Evolutionary conservation across 768 basidiomycete genomes (phyloP).

Genomic region (Daedaleopsis sinensis): DNA sequence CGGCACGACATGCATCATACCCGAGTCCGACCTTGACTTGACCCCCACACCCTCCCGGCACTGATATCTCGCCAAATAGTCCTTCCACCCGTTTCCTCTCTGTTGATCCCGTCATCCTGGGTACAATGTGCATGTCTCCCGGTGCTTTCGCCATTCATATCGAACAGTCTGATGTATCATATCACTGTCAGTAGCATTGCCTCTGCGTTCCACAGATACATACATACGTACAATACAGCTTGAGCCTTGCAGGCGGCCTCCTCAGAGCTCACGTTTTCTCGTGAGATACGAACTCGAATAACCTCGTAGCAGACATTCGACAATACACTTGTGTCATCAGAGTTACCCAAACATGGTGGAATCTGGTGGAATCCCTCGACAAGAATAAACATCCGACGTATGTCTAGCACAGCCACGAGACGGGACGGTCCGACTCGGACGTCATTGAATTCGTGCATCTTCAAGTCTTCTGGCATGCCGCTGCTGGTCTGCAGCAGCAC

Average conservation of each 20-base stretch:
- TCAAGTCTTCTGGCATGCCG: no score
- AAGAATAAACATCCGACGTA: no score
- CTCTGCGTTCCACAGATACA: slow-evolving; percentile 2
- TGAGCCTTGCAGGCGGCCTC: slow-evolving; percentile 2
- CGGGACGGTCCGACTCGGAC: no score
- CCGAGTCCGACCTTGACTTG: not conserved
- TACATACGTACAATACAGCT: not conserved
- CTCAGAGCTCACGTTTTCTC: not conserved
- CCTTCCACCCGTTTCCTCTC: not conserved
- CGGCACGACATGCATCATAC: slow-evolving; percentile 6
- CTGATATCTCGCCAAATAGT: not conserved
- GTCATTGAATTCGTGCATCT: no score
- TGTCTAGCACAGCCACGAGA: no score
- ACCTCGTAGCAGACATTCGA: no score
- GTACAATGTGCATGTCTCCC: slow-evolving; percentile 1
- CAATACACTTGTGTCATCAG: no score
- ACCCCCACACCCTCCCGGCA: not conserved
- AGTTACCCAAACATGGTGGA: no score
- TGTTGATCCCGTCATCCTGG: not conserved
- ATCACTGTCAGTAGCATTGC: slow-evolving; percentile 10
- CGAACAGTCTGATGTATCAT: slow-evolving; percentile 15
- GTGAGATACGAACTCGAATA: no score
- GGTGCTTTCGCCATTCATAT: not conserved
- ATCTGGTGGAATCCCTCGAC: no score
- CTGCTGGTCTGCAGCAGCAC: no score